Conservation (phyloP, 805 yeast species). For the Ascoidea rubescens region DNA sequence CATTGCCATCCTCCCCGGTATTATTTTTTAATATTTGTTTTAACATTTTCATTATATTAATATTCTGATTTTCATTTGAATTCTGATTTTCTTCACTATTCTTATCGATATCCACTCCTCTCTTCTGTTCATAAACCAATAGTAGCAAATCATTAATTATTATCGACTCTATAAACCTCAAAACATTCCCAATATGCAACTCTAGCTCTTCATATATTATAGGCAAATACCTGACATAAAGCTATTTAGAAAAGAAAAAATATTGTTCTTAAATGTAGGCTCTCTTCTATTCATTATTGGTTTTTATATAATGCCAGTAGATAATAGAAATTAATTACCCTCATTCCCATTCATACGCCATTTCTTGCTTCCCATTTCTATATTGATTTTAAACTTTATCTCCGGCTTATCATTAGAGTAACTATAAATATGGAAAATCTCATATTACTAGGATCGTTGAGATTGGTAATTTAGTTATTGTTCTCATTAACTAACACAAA, state of each 20-base stretch:
- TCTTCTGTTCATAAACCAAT: not conserved
- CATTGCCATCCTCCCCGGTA: not conserved
- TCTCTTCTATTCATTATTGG: no score
- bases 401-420: no score
- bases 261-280: no score
- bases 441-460: no score
- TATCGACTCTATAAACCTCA: not conserved
- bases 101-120: no score
- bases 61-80: not conserved
- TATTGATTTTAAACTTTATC: no score
- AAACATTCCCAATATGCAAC: no score
- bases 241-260: not conserved
- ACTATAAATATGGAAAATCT: no score
- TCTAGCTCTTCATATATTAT: not conserved
- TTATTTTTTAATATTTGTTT: no score
- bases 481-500: no score
- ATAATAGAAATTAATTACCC: not conserved
- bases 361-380: not conserved
- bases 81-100: not conserved
- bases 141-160: not conserved
- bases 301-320: not conserved
- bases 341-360: not conserved
- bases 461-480: no score
- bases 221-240: not conserved
- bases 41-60: no score